Conservation (phyloP, 164 flowering plant species). For the Aristolochia fimbriata region DNA sequence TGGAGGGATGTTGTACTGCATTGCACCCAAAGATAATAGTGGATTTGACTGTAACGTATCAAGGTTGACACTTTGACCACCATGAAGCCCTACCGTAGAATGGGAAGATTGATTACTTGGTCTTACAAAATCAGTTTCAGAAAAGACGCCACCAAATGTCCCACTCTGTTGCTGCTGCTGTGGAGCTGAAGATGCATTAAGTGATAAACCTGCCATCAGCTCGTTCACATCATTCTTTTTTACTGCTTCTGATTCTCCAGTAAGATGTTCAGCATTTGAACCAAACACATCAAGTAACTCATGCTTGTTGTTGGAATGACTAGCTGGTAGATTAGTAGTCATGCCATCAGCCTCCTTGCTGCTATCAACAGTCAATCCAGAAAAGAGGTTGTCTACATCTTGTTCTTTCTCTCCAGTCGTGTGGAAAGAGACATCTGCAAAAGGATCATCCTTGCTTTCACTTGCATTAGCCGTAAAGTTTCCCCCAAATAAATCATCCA, state of each 20-base stretch:
- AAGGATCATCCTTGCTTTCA: constrained; percentile 69
- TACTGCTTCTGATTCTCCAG: constrained; percentile 14
- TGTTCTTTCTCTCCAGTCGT: constrained; percentile 29
- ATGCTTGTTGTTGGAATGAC: constrained; percentile 15
- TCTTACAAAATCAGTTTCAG: constrained; percentile 26
- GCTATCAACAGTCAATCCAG: constrained; percentile 39
- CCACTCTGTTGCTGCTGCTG: constrained; percentile 25
- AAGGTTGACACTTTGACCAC: constrained; percentile 27
- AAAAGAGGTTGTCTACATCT: constrained; percentile 46
- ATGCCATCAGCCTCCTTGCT: not conserved
- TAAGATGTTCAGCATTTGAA: constrained; percentile 23
- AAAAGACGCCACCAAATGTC: constrained; percentile 7
- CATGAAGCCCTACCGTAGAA: constrained; percentile 26
- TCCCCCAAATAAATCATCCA: constrained; percentile 79
- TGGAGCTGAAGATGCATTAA: constrained; percentile 26
- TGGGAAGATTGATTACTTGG: constrained; percentile 17
- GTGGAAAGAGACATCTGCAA: constrained; percentile 91
- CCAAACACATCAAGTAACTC: constrained; percentile 60
- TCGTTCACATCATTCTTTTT: constrained; percentile 27
- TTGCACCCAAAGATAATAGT: constrained; percentile 37
- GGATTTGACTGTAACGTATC: constrained; percentile 29
- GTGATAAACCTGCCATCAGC: constrained; percentile 51
- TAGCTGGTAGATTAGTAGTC: constrained; percentile 13
- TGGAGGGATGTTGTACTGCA: constrained; percentile 47
- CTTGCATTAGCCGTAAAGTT: constrained; percentile 18